Percentiles rank a stretch among this genome's conserved stretches.
These are phyloP conservation scores for Tolypocladium paradoxum DNA, from an alignment of 2,329 filamentous ascomycete genomes.

Conservation along the genomic window DNA sequence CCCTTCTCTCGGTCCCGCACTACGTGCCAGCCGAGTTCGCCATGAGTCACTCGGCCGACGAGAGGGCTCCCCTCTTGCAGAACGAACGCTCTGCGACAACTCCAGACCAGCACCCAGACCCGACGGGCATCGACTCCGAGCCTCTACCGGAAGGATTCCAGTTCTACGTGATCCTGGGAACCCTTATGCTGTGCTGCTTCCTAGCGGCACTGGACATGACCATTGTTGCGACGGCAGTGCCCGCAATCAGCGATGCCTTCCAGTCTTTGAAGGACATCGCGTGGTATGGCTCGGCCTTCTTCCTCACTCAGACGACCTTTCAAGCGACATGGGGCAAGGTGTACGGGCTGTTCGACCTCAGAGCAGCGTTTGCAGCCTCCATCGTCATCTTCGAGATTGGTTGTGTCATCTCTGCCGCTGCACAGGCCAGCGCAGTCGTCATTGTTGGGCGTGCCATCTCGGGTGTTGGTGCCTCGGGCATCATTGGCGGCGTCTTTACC, in stretches of 20 bases:
- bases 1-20: too few relatives aligned
- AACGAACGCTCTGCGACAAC: neutral
- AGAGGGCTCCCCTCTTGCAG: too few relatives aligned
- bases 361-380: conserved; percentile 28
- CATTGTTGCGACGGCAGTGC: conserved; percentile 39
- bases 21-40: neutral
- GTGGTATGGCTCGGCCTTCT: conserved; percentile 43
- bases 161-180: neutral
- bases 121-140: neutral
- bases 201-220: conserved; percentile 14
- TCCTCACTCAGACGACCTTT: conserved; percentile 27
- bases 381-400: conserved; percentile 40
- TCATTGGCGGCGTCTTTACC: conserved; percentile 28
- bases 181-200: neutral
- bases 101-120: neutral
- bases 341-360: conserved; percentile 35
- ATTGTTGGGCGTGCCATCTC: conserved; percentile 27
- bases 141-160: neutral
- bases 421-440: conserved; percentile 1
- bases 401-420: conserved; percentile 30
- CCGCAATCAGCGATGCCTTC: conserved; percentile 36
- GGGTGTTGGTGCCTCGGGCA: conserved; percentile 33
- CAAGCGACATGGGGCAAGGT: conserved; percentile 29
- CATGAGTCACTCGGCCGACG: neutral
- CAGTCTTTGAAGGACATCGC: conserved; percentile 32